Base-by-base conservation (phyloP, 2,329 filamentous ascomycete genomes). In the Apiospora aurea region DNA sequence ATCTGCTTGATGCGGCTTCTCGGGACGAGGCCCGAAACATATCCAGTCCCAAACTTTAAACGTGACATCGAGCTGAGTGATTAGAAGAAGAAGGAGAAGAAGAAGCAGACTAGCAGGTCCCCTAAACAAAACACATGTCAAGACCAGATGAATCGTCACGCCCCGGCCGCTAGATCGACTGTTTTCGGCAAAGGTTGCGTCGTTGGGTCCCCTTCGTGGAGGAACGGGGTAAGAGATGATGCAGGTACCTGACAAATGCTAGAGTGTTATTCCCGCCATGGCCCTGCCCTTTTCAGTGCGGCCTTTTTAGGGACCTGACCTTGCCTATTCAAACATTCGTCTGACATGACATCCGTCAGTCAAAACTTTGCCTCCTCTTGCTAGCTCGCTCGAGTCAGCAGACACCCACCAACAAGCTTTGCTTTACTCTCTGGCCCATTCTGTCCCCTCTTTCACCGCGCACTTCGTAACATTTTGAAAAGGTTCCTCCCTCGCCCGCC, bases 401-500 rank as follows among this genome's bases (percentile, higher is more conserved):
- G 34, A 26, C 26, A 34, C 14, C 16, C 26, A 11, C 24, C 51
- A 7, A 13, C 24, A 21, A 18, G 24, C 24, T 24, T 57, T 57
- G 47, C 51, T 6, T 26, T 21, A 4, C 29, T 7, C 29, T 29
- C 2, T 34, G 29, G 18, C 53, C 24, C 53, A 21, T 34, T 4
- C 29, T 38, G 7, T n/a, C 53, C 53, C 38, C 34, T 38, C 34
- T 38, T 24, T 51, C 29, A 72, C 43, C 71, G 46, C n/a, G 34
- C 51, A 67, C 71, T 72, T 53, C 71, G 69, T 69, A 71, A 38
- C 38, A 72, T 69, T 14, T 67, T 72, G 64, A 57, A 46, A 4
- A 72, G 26, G n/a, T 64, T 71, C 21, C 69, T 47, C 24, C 69
- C 26, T 34, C 71, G 69, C 11, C 49, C 64, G 16, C 53, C 53